Base-by-base conservation (phyloP, 805 yeast genomes). In the Sugiyamaella lignohabitans region DNA sequence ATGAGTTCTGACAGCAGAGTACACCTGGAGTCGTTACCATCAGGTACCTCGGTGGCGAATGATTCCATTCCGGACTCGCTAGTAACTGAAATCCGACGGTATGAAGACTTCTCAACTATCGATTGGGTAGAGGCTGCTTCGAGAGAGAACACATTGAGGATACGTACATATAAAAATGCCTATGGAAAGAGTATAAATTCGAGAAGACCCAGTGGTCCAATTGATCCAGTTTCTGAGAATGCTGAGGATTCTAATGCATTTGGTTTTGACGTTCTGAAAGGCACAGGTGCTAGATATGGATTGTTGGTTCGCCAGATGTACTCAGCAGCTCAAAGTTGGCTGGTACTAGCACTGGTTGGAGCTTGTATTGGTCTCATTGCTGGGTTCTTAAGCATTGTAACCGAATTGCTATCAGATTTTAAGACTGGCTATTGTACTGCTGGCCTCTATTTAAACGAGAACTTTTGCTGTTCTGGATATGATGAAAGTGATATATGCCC, bases 371-470 rank as follows among this genome's bases (percentile, higher is more conserved):
- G 99, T 3, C 57, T 76, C 1, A 81, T 87, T 34, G 98, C 98
- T 0, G 95, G 87, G 0, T 71, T 76, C 16, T 67, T 93, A 45
- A 88, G 86, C 57, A 76, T 91, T 16, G 73, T 87, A 16, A 87
- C 98, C 0, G 91, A 87, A 43, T 87, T 89, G 76, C 66, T 93
- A n/a, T 83, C 87, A 2, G 82, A 82, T 57, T 64, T 88, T 51
- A 78, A 87, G 51, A 67, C 76, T 1, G 98, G 98, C 0, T 78
- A 82, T 63, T 93, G 98, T 66, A 61, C 77, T 1, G 64, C 73
- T 17, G 78, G 79, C 27, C 78, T 87, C 62, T 79, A 88, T 56
- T 68, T 88, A 27, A 87, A 79, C 63, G 74, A 76, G 60, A 70
- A 77, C 5, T 86, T 87, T 57, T 93, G 98, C 64, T 91, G 98